Conservation (phyloP, 2,329 filamentous ascomycete species). For the Xylariales sp. region DNA sequence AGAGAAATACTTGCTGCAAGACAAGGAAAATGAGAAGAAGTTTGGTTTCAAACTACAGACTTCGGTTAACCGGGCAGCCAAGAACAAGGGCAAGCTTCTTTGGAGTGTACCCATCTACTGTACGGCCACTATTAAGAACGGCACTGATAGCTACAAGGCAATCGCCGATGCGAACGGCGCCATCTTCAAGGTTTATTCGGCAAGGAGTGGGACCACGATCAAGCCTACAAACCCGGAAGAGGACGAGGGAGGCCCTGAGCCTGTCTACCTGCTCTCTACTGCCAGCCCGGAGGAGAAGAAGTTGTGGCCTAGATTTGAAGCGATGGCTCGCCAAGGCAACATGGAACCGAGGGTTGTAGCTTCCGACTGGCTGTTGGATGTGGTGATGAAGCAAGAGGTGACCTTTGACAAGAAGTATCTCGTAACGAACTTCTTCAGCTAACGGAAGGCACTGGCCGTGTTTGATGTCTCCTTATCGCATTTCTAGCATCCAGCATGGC, state of each 20-base stretch:
- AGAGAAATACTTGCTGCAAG: constrained; percentile 63
- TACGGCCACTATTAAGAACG: constrained; percentile 73
- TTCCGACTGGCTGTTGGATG: constrained; percentile 85
- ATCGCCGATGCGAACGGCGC: constrained; percentile 90
- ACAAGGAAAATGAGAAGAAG: constrained; percentile 67
- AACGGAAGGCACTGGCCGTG: too few species aligned
- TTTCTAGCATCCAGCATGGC: constrained; percentile 1
- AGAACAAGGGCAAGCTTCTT: constrained; percentile 74
- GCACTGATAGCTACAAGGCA: constrained; percentile 75
- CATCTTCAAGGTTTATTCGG: constrained; percentile 71
- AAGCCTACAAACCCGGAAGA: constrained; percentile 58
- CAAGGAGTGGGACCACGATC: constrained; percentile 65
- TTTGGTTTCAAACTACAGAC: constrained; percentile 66
- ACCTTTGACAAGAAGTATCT: constrained; percentile 62
- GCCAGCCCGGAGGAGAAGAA: constrained; percentile 61
- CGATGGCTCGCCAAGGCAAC: constrained; percentile 72
- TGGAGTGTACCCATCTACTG: constrained; percentile 78
- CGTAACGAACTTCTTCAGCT: constrained; percentile 37
- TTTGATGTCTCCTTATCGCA: neutral
- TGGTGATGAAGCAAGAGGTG: constrained; percentile 83
- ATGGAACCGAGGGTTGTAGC: constrained; percentile 78
- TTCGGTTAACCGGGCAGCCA: constrained; percentile 65
- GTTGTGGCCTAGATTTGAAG: constrained; percentile 75
- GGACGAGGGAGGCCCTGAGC: constrained; percentile 59
- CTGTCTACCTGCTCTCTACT: constrained; percentile 80